A percentile compares a stretch with the other conserved stretches of the same genome.
These are phyloP conservation scores for Erodium texanum DNA, from an alignment of 441 rosid genomes.

Conservation along the genomic window DNA sequence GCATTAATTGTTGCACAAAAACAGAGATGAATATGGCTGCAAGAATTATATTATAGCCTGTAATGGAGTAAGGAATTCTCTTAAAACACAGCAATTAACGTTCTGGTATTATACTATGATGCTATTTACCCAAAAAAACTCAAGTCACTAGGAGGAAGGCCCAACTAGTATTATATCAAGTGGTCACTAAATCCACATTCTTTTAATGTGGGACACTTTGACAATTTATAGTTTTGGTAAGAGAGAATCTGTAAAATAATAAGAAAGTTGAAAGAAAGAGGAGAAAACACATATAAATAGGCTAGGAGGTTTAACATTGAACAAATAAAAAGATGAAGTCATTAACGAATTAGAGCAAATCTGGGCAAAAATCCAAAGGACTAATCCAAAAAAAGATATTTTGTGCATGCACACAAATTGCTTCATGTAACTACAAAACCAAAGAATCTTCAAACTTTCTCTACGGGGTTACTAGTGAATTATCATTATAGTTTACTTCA, in stretches of 20 bases:
- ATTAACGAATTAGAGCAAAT: not conserved
- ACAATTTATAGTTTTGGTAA: not conserved
- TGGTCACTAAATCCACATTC: too few species aligned
- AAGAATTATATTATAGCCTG: not conserved
- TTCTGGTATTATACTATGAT: not conserved
- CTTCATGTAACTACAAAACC: not conserved
- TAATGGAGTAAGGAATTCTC: not conserved
- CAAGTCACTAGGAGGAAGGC: too few species aligned
- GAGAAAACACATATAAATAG: not conserved
- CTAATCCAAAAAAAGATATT: not conserved
- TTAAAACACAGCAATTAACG: not conserved
- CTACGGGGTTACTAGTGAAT: not conserved
- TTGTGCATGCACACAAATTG: not conserved
- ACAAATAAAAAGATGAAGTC: not conserved
- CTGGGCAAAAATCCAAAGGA: not conserved
- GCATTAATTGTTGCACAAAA: slow-evolving; percentile 7
- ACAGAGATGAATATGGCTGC: slow-evolving; percentile 8
- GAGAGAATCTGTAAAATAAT: not conserved
- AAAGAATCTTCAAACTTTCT: not conserved
- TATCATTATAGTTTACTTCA: slow-evolving; percentile 17
- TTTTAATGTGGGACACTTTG: too few species aligned
- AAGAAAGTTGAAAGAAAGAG: not conserved
- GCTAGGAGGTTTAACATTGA: not conserved
- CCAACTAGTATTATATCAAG: too few species aligned
- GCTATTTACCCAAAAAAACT: too few species aligned